Evolutionary conservation across 2,329 filamentous ascomycete species (phyloP).

Genomic region (Cercospora janseana): DNA sequence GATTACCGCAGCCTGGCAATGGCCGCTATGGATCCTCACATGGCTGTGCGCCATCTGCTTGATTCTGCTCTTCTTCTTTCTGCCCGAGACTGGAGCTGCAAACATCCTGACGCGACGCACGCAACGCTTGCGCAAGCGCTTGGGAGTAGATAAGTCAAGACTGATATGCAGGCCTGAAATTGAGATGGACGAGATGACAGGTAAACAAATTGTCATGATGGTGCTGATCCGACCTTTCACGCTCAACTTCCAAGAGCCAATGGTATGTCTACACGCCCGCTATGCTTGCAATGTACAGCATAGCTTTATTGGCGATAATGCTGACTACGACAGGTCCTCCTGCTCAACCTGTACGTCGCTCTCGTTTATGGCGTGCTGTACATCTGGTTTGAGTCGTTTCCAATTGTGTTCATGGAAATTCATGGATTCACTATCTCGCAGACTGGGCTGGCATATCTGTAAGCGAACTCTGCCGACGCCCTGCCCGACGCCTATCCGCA

Average conservation of each 20-base stretch:
- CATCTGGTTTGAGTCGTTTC: slow-evolving; percentile 48
- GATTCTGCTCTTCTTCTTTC: slow-evolving; percentile 41
- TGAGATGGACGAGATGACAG: too few species aligned
- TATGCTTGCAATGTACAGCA: too few species aligned
- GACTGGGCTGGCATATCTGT: slow-evolving; percentile 41
- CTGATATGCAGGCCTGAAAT: too few species aligned
- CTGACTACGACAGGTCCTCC: slow-evolving; percentile 42
- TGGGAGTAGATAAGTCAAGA: too few species aligned
- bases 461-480: too few species aligned
- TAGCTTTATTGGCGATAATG: too few species aligned
- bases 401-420: slow-evolving; percentile 42
- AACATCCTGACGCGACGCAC: slow-evolving; percentile 46
- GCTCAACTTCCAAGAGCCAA: too few species aligned
- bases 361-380: slow-evolving; percentile 45
- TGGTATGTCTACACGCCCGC: too few species aligned
- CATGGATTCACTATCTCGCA: slow-evolving; percentile 42
- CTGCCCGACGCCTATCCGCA: too few species aligned
- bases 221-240: too few species aligned
- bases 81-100: slow-evolving; percentile 42
- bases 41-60: slow-evolving; percentile 43
- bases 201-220: too few species aligned
- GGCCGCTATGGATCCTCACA: slow-evolving; percentile 34
- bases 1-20: too few species aligned
- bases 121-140: slow-evolving; percentile 41
- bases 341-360: slow-evolving; percentile 47